Conservation (phyloP, 768 basidiomycete genomes). For the Amanita thiersii region DNA sequence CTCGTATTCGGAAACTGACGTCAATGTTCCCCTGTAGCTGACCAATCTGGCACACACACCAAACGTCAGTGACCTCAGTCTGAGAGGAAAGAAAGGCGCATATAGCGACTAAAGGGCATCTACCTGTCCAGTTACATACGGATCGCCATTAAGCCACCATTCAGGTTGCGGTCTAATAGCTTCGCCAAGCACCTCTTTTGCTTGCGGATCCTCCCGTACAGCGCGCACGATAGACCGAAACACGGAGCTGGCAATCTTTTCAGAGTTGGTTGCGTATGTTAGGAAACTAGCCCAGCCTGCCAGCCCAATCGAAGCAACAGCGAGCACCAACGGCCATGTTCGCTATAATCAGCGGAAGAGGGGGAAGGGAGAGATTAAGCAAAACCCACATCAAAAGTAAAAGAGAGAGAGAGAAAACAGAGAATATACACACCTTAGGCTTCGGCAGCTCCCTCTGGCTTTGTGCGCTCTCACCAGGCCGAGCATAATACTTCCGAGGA, state of each 20-base stretch:
- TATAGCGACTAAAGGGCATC: slow-evolving; percentile 17
- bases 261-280: slow-evolving; percentile 65
- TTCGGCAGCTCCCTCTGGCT: slow-evolving; percentile 28
- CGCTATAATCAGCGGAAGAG: slow-evolving; percentile 21
- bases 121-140: slow-evolving; percentile 62
- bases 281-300: slow-evolving; percentile 64
- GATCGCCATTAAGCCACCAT: slow-evolving; percentile 75
- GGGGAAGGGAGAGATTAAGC: neutral
- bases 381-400: neutral
- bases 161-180: slow-evolving; percentile 56
- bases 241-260: slow-evolving; percentile 69
- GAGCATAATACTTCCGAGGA: slow-evolving; percentile 30
- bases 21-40: slow-evolving; percentile 73
- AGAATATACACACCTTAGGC: slow-evolving; percentile 18
- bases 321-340: slow-evolving; percentile 53
- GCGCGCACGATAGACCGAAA: slow-evolving; percentile 58
- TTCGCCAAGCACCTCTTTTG: slow-evolving; percentile 53
- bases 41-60: slow-evolving; percentile 45
- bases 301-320: slow-evolving; percentile 41
- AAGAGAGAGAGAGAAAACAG: neutral
- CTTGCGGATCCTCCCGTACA: slow-evolving; percentile 40
- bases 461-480: too few relatives aligned
- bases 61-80: too few relatives aligned
- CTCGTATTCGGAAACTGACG: slow-evolving; percentile 67
- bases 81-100: neutral